phyloP scores from a whole-genome alignment of 257 asterid genomes.

The Lavandula angustifolia region DNA sequence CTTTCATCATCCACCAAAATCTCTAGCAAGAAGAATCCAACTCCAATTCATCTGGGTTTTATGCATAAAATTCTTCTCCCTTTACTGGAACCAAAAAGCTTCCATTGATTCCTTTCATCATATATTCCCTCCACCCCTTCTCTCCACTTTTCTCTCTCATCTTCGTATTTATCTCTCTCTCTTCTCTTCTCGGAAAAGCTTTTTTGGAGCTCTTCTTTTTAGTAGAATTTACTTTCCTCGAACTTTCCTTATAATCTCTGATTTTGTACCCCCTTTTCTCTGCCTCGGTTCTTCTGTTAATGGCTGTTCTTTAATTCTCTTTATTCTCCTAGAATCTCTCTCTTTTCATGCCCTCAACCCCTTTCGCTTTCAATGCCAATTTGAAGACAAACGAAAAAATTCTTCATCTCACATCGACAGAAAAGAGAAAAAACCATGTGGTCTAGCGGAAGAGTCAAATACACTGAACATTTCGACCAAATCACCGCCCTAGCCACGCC shows the following conservation, averaged over 20 bases:
- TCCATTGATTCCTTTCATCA: conserved; percentile 17
- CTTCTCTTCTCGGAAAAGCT: conserved; percentile 10
- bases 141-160: not conserved
- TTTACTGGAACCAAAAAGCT: not conserved
- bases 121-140: not conserved
- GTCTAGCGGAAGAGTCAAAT: conserved; percentile 42
- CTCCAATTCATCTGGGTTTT: conserved; percentile 32
- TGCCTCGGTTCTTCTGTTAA: conserved; percentile 32
- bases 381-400: conserved; percentile 17
- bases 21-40: conserved; percentile 23
- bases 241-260: conserved; percentile 27
- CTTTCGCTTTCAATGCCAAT: conserved; percentile 53
- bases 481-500: conserved; percentile 37
- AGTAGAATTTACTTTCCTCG: conserved; percentile 18
- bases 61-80: conserved; percentile 20
- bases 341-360: no score
- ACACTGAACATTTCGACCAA: conserved; percentile 52
- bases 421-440: conserved; percentile 29
- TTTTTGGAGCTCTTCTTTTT: conserved; percentile 29
- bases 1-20: not conserved
- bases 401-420: not conserved
- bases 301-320: conserved; percentile 43
- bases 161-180: not conserved
- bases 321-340: conserved; percentile 31
- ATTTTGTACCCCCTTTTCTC: conserved; percentile 28